phyloP scores from a whole-genome alignment of 2,329 filamentous ascomycete species.

The Exophiala sp. region DNA sequence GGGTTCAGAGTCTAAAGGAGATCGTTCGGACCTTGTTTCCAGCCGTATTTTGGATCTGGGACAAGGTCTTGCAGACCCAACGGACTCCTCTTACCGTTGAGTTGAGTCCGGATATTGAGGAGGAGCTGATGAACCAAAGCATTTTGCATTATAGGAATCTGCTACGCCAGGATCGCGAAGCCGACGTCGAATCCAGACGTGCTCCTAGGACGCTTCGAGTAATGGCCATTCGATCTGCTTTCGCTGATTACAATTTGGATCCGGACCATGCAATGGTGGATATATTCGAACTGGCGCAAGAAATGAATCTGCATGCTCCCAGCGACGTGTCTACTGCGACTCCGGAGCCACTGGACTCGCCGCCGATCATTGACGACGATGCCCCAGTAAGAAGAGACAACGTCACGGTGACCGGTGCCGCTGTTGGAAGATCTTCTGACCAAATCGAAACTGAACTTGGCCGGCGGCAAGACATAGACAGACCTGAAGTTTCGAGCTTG shows the following conservation, averaged over 20 bases:
- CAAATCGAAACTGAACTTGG: neutral
- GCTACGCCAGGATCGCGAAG: constrained; percentile 6
- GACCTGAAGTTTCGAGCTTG: neutral
- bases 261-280: constrained; percentile 15
- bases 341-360: constrained; percentile 16
- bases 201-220: constrained; percentile 6
- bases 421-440: neutral
- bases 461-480: neutral
- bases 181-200: constrained; percentile 1
- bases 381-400: neutral
- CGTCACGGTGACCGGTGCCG: neutral
- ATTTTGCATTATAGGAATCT: constrained; percentile 8
- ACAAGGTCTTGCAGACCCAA: constrained; percentile 16
- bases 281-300: constrained; percentile 15
- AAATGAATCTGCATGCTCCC: constrained; percentile 2
- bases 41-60: constrained; percentile 16
- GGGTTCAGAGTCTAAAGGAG: constrained; percentile 2
- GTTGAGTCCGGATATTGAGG: constrained; percentile 12
- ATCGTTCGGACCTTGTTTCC: constrained; percentile 14
- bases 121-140: constrained; percentile 12
- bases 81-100: constrained; percentile 15
- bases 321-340: constrained; percentile 21
- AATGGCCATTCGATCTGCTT: constrained; percentile 16
- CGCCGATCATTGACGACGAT: neutral
- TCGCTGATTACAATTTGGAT: constrained; percentile 18